These are phyloP conservation scores for Cryptosporidium sp. DNA, from an alignment of 169 alveolate genomes.

Conservation along the genomic window DNA sequence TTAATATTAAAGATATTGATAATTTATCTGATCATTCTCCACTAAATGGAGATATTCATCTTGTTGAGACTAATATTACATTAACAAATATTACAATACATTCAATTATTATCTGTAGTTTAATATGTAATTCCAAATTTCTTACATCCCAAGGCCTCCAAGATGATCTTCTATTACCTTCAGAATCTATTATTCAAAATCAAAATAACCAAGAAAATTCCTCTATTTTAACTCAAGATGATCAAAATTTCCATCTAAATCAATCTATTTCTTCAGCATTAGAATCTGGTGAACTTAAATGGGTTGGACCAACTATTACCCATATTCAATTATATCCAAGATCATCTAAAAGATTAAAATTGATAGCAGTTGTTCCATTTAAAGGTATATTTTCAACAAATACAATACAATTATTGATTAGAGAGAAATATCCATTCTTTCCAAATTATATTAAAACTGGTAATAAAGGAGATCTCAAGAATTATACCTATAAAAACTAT, in stretches of 20 bases:
- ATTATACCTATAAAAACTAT: not conserved
- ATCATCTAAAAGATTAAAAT: not conserved
- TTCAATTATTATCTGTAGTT: constrained; percentile 16
- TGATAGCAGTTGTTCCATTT: constrained; percentile 41
- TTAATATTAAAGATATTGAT: not conserved
- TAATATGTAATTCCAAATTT: constrained; percentile 12
- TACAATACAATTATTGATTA: constrained; percentile 27
- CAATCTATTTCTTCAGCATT: not conserved
- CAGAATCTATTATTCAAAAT: not conserved
- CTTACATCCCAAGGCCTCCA: not conserved
- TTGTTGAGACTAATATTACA: constrained; percentile 12
- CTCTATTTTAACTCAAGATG: not conserved
- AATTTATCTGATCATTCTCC: not conserved
- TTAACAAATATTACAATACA: constrained; percentile 25
- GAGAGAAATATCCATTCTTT: constrained; percentile 44
- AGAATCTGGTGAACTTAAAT: constrained; percentile 60
- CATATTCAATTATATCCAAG: constrained; percentile 40
- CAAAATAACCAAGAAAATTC: not conserved
- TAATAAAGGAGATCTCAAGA: not conserved
- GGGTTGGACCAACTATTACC: constrained; percentile 56
- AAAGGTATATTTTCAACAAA: constrained; percentile 64
- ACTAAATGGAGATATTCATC: not conserved
- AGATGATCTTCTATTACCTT: constrained; percentile 44
- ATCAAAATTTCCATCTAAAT: not conserved
- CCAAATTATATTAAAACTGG: not conserved